A percentile compares a stretch with the other conserved stretches of the same genome.
Conservation (phyloP, 352 stramenopile genomes). For the Pythium folliculosum region DNA sequence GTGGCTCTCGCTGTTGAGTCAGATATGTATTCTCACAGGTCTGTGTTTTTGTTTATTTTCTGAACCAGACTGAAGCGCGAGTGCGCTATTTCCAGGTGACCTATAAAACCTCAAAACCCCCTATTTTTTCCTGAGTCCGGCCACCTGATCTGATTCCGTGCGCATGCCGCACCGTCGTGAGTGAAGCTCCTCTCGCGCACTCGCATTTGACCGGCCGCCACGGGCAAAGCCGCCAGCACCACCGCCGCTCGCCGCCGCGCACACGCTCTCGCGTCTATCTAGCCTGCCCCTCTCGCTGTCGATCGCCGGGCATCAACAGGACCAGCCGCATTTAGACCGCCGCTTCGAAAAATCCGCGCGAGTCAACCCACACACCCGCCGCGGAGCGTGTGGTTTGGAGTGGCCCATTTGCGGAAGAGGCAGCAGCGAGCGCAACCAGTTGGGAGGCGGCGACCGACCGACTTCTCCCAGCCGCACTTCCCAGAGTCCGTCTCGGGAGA, state of each 20-base stretch:
- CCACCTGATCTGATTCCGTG: not conserved
- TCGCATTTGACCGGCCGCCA: not conserved
- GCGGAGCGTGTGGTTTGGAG: not conserved
- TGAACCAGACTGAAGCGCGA: too few relatives aligned
- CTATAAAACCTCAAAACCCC: not conserved
- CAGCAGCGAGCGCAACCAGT: not conserved
- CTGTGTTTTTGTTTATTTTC: not conserved
- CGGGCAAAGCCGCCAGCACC: slow-evolving; percentile 6
- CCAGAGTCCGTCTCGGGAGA: not conserved
- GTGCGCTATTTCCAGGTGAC: not conserved
- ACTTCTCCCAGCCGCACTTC: not conserved
- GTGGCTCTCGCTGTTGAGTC: slow-evolving; percentile 4
- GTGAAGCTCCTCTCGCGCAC: slow-evolving; percentile 17
- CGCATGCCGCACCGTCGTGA: not conserved
- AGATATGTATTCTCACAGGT: not conserved
- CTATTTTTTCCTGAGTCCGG: not conserved
- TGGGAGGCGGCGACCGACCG: not conserved
- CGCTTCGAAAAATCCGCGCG: not conserved
- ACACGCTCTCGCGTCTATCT: slow-evolving; percentile 6
- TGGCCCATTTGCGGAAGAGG: slow-evolving; percentile 16
- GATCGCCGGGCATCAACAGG: not conserved
- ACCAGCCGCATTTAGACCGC: not conserved
- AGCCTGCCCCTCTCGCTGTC: not conserved
- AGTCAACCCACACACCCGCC: not conserved
- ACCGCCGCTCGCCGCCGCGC: not conserved